These are phyloP conservation scores for Dactylonectria estremocensis DNA, from an alignment of 2,329 filamentous ascomycete species.

Conservation along the genomic window DNA sequence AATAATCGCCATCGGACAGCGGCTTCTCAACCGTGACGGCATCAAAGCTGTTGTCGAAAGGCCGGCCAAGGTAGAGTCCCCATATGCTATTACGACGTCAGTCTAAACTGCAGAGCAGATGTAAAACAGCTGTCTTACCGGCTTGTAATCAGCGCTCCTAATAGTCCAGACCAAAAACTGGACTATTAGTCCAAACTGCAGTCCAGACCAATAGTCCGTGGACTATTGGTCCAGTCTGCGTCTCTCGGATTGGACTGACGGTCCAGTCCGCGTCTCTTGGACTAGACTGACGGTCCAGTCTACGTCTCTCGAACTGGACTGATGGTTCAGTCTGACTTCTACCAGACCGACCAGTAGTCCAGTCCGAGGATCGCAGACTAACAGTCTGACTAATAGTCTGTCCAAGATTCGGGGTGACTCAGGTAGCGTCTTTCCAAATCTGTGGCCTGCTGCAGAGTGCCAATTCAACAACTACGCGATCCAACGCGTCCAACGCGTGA, in stretches of 20 bases:
- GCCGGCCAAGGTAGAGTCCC: conserved; percentile 20
- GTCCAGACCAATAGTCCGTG: too few species aligned
- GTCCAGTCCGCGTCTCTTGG: too few species aligned
- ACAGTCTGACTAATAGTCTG: neutral
- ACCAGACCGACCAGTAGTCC: neutral
- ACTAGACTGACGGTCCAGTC: neutral
- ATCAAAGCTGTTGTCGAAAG: conserved; percentile 15
- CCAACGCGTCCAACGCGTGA: neutral
- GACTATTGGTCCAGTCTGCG: too few species aligned
- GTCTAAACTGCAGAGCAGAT: too few species aligned
- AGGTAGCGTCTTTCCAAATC: neutral
- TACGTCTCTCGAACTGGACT: neutral
- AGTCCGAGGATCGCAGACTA: neutral
- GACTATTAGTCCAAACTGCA: too few species aligned
- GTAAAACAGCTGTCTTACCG: neutral
- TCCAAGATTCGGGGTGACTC: neutral
- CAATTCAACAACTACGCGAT: conserved; percentile 8
- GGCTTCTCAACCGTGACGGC: conserved; percentile 16
- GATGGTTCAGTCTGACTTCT: neutral
- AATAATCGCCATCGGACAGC: too few species aligned
- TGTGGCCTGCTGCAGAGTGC: neutral
- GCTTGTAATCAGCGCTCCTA: neutral
- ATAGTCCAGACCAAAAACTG: too few species aligned
- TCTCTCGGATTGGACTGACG: too few species aligned
- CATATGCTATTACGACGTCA: conserved; percentile 10